A percentile compares a stretch with the other conserved stretches of the same genome.
Evolutionary conservation across 129 eudicot genomes (phyloP).

Genomic region (Lactuca sativa): DNA sequence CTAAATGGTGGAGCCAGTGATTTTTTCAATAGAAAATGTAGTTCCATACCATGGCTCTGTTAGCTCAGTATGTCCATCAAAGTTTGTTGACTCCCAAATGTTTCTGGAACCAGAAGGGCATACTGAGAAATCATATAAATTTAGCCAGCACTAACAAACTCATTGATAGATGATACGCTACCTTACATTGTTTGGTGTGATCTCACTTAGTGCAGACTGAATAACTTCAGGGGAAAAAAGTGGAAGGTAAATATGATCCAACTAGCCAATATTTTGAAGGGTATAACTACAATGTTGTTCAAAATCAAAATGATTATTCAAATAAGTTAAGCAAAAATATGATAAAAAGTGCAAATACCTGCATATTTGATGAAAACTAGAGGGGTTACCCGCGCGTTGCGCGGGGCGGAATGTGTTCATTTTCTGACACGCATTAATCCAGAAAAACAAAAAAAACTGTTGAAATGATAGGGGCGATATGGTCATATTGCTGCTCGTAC

Average conservation of each 20-base stretch:
- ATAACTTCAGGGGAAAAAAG: slow-evolving; percentile 52
- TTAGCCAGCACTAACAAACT: neutral
- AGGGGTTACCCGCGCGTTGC: too few relatives aligned
- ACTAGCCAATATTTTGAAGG: slow-evolving; percentile 88
- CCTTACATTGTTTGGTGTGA: slow-evolving; percentile 68
- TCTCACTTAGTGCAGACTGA: slow-evolving; percentile 61
- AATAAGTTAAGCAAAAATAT: neutral
- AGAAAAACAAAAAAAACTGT: too few relatives aligned
- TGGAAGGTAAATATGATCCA: slow-evolving; percentile 80
- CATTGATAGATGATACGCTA: slow-evolving; percentile 26
- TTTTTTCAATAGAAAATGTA: slow-evolving; percentile 71
- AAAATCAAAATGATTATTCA: neutral
- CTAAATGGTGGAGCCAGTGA: slow-evolving; percentile 61
- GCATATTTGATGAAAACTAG: slow-evolving; percentile 51
- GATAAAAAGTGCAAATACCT: too few relatives aligned
- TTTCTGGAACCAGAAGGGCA: slow-evolving; percentile 31
- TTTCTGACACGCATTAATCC: too few relatives aligned
- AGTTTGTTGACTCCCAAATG: slow-evolving; percentile 78
- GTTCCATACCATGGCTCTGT: slow-evolving; percentile 98
- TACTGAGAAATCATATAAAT: slow-evolving; percentile 5
- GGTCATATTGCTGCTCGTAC: too few relatives aligned
- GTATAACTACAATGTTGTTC: slow-evolving; percentile 52
- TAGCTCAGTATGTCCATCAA: slow-evolving; percentile 66
- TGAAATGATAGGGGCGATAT: too few relatives aligned
- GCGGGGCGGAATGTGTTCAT: too few relatives aligned